Base-by-base conservation (phyloP, 2,329 filamentous ascomycete species). In the Cercospora nicotianae region DNA sequence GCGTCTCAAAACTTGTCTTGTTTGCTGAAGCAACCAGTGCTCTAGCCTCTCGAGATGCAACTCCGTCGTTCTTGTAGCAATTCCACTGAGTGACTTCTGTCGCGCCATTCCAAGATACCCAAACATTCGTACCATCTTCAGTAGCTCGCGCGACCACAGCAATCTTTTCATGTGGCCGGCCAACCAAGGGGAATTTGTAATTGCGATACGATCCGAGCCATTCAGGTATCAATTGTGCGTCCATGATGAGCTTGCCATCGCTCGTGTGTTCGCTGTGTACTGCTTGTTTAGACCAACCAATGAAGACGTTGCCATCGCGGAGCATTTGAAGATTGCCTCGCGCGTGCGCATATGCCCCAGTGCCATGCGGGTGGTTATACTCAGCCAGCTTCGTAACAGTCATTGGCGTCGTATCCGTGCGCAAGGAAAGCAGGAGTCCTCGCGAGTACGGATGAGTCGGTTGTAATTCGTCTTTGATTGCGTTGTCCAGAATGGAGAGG, bases 401-500 rank as follows among this genome's bases (percentile, higher is more conserved):
- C 61, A 67, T 72, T n/a, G 68, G 55, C 13, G 57, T 62, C 23
- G 66, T 28, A 26, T 30, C 33, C 5, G 67, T 69, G 26, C 71
- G 51, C 60, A 72, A 39, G 12, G 67, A 64, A 31, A 73, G 58
- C 39, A 70, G 39, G 3, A 72, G 57, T 9, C 70, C 70, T 18
- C 69, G 62, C 3, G 70, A 72, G 28, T 66, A 51, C 16, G 60
- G 18, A 23, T 68, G 65, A 10, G 69, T 69, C 5, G 64, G 55
- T 39, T 64, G 55, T 23, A 68, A 45, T 2, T 61, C 67, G 23
- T 64, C 67, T 20, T 67, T 78, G 0, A 80, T 82, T 13, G 81
- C 79, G 73, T 86, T 86, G 67, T 85, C 82, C 61, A 83, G 85
- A 28, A 86, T 75, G 10, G 82, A 83, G 65, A 86, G 80, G 18